Conservation (phyloP, 148 eudicot genomes). For the Rhododendron griersonianum region DNA sequence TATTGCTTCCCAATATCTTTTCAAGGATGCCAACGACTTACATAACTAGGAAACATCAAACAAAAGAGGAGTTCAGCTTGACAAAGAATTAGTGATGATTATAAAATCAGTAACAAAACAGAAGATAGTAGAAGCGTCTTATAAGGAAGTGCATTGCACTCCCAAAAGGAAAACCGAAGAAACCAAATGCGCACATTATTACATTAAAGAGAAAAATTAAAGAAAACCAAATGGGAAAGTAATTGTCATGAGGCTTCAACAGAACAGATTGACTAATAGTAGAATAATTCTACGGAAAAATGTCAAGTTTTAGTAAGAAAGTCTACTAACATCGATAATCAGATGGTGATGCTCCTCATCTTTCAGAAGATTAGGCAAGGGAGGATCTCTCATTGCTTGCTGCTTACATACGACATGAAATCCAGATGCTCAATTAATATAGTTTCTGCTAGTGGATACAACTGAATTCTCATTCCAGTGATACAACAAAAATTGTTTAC, state of each 20-base stretch:
- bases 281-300: background rate
- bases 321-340: conserved; percentile 66
- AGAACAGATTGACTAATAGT: background rate
- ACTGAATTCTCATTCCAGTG: background rate
- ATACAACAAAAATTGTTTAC: conserved; percentile 28
- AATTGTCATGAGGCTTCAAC: background rate
- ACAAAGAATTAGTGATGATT: background rate
- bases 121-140: background rate
- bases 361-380: conserved; percentile 76
- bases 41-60: conserved; percentile 48
- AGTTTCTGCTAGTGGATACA: background rate
- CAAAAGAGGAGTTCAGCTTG: conserved; percentile 12
- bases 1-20: conserved; percentile 72
- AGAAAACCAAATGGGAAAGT: background rate
- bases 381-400: conserved; percentile 54
- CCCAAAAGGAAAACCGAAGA: background rate
- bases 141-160: background rate
- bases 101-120: background rate
- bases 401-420: conserved; percentile 24
- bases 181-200: background rate
- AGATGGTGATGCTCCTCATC: conserved; percentile 69
- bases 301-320: conserved; percentile 3
- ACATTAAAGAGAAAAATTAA: background rate
- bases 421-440: background rate
- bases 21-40: conserved; percentile 52